Percentiles rank a stretch among this genome's conserved stretches.
Evolutionary conservation across 1,139 yeast genomes (phyloP).

Genomic region (Taiozyma onychis): DNA sequence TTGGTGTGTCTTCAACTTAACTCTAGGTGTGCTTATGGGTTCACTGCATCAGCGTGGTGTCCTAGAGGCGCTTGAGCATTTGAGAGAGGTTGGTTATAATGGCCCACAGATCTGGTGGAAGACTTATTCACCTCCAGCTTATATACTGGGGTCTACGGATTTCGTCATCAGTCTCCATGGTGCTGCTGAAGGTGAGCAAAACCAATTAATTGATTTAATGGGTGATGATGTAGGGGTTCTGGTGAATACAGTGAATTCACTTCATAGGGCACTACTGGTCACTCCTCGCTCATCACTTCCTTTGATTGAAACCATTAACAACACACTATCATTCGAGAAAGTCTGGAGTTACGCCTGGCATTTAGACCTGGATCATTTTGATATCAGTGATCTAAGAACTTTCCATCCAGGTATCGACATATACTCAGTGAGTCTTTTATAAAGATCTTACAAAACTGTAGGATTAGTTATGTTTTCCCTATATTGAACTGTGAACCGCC

Average conservation of each 20-base stretch:
- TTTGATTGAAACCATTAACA: slow-evolving; percentile 16
- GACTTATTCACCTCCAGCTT: slow-evolving; percentile 88
- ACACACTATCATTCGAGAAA: slow-evolving; percentile 21
- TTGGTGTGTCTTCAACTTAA: slow-evolving; percentile 65
- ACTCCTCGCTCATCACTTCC: slow-evolving; percentile 44
- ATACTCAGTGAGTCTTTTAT: slow-evolving; percentile 18
- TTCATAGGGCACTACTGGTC: slow-evolving; percentile 30
- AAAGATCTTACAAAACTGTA: not conserved
- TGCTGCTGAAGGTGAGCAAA: slow-evolving; percentile 16
- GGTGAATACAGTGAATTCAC: slow-evolving; percentile 20
- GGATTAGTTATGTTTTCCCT: not conserved
- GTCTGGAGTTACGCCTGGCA: slow-evolving; percentile 46
- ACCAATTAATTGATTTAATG: slow-evolving; percentile 33
- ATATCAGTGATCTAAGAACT: slow-evolving; percentile 37
- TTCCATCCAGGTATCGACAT: slow-evolving; percentile 48
- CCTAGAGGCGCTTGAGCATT: slow-evolving; percentile 50
- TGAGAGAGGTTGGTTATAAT: slow-evolving; percentile 22
- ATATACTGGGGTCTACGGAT: slow-evolving; percentile 54
- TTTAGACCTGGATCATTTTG: slow-evolving; percentile 66
- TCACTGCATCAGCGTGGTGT: slow-evolving; percentile 88
- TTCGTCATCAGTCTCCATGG: slow-evolving; percentile 16
- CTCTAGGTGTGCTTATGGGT: slow-evolving; percentile 67
- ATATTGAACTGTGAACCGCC: not conserved
- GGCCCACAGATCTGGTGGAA: slow-evolving; percentile 79
- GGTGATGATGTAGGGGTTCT: slow-evolving; percentile 27